phyloP scores from a whole-genome alignment of 768 basidiomycete species.

The Hericium rajendrae region DNA sequence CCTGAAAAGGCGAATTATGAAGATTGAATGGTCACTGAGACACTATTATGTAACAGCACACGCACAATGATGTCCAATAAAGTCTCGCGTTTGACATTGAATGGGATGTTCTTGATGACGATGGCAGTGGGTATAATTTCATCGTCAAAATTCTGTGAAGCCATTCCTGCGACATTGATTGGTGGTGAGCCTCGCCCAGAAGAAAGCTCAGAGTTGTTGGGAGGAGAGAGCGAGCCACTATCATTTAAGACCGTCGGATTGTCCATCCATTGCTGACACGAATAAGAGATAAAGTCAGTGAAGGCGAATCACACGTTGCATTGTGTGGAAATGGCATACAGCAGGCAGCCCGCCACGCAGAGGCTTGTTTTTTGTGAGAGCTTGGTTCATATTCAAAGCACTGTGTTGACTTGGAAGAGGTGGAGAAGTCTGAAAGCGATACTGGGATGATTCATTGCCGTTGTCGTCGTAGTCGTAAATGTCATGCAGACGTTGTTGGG shows the following conservation, averaged over 20 bases:
- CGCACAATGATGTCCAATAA: conserved; percentile 92
- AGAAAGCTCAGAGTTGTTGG: conserved; percentile 84
- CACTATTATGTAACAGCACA: conserved; percentile 15
- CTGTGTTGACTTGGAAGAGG: conserved; percentile 40
- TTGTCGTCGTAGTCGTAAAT: conserved; percentile 74
- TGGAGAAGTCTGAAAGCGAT: conserved; percentile 62
- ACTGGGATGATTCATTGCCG: conserved; percentile 45
- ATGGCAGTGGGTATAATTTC: conserved; percentile 98
- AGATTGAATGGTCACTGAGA: conserved; percentile 3
- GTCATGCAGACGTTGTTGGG: conserved; percentile 78
- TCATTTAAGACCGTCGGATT: conserved; percentile 42
- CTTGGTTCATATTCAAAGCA: conserved; percentile 49
- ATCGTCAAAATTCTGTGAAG: conserved; percentile 55
- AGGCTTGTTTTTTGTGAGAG: conserved; percentile 70
- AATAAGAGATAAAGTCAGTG: conserved; percentile 15
- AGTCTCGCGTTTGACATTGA: conserved; percentile 95
- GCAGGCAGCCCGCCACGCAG: conserved; percentile 62
- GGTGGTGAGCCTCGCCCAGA: conserved; percentile 81
- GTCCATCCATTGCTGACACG: conserved; percentile 77
- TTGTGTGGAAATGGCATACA: conserved; percentile 31
- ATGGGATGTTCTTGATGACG: conserved; percentile 99
- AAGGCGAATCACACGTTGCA: conserved; percentile 8
- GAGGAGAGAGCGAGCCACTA: conserved; percentile 72
- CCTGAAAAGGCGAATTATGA: conserved; percentile 33
- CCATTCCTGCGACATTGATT: conserved; percentile 35